Conservation (phyloP, 352 stramenopile genomes). For the Pythium phragmitis region DNA sequence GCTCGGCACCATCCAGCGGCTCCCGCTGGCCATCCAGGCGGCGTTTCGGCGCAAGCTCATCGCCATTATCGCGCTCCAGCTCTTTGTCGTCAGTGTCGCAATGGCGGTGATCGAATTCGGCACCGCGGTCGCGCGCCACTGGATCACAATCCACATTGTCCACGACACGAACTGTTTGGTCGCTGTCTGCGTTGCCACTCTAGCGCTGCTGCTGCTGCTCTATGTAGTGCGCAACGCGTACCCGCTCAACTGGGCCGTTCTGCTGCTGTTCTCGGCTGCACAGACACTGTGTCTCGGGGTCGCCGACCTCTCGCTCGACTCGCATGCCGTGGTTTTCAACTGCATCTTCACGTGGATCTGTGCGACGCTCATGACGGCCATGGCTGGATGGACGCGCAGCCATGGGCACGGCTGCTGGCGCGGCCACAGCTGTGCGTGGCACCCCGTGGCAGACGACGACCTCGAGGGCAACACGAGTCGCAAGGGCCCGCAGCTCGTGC, state of each 20-base stretch:
- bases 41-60: constrained; percentile 31
- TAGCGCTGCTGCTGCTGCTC: constrained; percentile 21
- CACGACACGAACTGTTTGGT: neutral
- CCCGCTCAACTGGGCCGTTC: constrained; percentile 27
- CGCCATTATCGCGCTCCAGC: constrained; percentile 28
- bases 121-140: neutral
- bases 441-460: neutral
- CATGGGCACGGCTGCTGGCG: neutral
- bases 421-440: neutral
- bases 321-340: constrained; percentile 23
- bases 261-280: constrained; percentile 24
- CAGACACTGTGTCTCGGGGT: constrained; percentile 18
- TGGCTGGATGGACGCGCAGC: constrained; percentile 9
- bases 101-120: constrained; percentile 16
- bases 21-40: constrained; percentile 26
- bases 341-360: constrained; percentile 27
- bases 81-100: constrained; percentile 10
- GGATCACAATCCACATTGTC: neutral
- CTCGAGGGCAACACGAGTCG: neutral
- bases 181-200: neutral
- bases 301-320: constrained; percentile 22
- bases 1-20: constrained; percentile 11
- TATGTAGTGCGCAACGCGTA: constrained; percentile 18
- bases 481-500: neutral
- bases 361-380: constrained; percentile 24